These are phyloP conservation scores for Phragmites australis DNA, from an alignment of 176 grass and related monocot genomes.

Conservation along the genomic window DNA sequence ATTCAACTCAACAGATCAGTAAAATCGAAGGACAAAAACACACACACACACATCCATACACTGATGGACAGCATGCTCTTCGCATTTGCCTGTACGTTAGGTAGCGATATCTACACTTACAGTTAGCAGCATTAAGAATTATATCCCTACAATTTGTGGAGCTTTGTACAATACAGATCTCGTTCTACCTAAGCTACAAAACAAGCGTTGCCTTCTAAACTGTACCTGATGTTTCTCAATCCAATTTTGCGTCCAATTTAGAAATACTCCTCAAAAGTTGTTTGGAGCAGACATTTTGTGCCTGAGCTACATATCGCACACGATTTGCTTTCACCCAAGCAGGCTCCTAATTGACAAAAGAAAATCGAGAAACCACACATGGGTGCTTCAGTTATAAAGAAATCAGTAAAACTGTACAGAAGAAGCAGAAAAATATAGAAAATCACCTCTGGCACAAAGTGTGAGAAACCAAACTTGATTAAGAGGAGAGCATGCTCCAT, in stretches of 20 bases:
- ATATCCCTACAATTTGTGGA: constrained; percentile 32
- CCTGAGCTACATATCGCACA: constrained; percentile 73
- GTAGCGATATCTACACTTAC: constrained; percentile 32
- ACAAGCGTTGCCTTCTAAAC: constrained; percentile 33
- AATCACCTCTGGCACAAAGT: constrained; percentile 94
- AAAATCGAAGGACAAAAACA: not conserved
- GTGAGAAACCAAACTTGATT: constrained; percentile 94
- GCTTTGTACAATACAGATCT: not conserved
- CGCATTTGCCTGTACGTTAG: not conserved
- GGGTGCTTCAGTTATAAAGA: constrained; percentile 2
- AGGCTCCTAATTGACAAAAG: constrained; percentile 59
- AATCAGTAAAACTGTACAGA: constrained; percentile 7
- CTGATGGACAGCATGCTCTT: not conserved
- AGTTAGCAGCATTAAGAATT: constrained; percentile 21
- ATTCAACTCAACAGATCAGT: not conserved
- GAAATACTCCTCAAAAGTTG: constrained; percentile 72
- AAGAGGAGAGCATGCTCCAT: constrained; percentile 93
- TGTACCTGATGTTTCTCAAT: constrained; percentile 45
- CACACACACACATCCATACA: not conserved
- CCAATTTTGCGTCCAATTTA: constrained; percentile 53
- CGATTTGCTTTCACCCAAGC: constrained; percentile 91
- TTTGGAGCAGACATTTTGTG: constrained; percentile 76
- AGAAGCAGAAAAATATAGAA: constrained; percentile 4
- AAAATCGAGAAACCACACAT: constrained; percentile 32
- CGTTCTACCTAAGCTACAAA: constrained; percentile 61